phyloP scores from a whole-genome alignment of 2,329 filamentous ascomycete genomes.

The Penicillium occitanis region DNA sequence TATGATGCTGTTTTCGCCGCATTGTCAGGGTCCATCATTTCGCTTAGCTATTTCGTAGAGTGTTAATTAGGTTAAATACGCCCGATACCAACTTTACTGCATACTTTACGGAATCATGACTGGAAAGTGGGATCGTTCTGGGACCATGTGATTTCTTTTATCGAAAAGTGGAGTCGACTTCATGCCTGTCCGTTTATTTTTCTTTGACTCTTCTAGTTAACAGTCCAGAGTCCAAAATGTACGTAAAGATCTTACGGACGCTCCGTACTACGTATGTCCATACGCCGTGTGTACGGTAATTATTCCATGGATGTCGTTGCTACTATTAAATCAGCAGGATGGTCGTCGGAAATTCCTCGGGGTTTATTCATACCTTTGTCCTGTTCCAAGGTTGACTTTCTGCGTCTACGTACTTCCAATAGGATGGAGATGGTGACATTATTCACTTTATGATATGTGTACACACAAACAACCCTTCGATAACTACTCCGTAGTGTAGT shows the following conservation, averaged over 20 bases:
- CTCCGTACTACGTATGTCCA: background rate
- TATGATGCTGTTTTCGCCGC: background rate
- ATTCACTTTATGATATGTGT: background rate
- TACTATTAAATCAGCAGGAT: background rate
- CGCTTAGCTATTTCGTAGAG: background rate
- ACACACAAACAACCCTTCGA: background rate
- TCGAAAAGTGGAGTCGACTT: conserved; percentile 9
- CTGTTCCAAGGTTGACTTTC: background rate
- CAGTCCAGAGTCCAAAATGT: background rate
- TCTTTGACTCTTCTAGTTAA: background rate
- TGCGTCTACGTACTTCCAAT: background rate
- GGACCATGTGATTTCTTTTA: conserved; percentile 10
- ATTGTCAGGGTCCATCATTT: background rate
- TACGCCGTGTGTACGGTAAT: background rate
- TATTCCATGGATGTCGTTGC: background rate
- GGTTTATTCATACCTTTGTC: background rate
- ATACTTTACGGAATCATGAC: background rate
- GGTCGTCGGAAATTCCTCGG: conserved; percentile 7
- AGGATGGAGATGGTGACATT: background rate
- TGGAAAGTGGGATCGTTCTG: background rate
- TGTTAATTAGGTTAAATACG: background rate
- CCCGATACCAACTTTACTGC: background rate
- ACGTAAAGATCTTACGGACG: background rate
- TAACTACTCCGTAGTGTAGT: background rate
- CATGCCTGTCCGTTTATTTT: conserved; percentile 8